Percentiles rank a stretch among this genome's conserved stretches.
Conservation (phyloP, 805 yeast genomes). For the Saccharomycopsis capsularis region DNA sequence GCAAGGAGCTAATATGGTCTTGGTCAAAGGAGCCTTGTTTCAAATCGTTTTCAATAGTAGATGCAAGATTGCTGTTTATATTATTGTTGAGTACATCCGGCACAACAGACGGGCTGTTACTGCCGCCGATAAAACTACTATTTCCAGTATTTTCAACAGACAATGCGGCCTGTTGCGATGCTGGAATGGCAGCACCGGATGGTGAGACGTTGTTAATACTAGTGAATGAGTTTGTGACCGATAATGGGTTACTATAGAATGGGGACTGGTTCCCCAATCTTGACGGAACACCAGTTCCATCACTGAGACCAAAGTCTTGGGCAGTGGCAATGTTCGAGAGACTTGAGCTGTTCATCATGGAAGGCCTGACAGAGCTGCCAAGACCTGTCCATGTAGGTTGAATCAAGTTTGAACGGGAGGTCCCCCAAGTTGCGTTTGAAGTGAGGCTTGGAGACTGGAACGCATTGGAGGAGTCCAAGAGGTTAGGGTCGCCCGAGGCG, state of each 20-base stretch:
- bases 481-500: background rate
- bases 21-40: conserved; percentile 1
- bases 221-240: background rate
- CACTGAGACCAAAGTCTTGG: conserved; percentile 18
- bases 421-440: conserved; percentile 9
- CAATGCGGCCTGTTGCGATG: background rate
- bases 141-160: conserved; percentile 4
- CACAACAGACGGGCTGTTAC: background rate
- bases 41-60: background rate
- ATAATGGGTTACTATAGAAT: conserved; percentile 14
- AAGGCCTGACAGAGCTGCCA: background rate
- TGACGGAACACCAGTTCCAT: conserved; percentile 2
- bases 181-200: background rate
- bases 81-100: background rate
- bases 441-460: background rate
- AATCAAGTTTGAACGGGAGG: conserved; percentile 6
- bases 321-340: conserved; percentile 21
- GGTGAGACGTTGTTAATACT: conserved; percentile 10
- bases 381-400: conserved; percentile 9
- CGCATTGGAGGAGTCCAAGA: background rate
- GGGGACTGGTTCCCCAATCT: conserved; percentile 22
- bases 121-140: background rate
- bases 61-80: background rate
- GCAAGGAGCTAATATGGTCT: conserved; percentile 7
- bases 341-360: conserved; percentile 7